A percentile compares a stretch with the other conserved stretches of the same genome.
These are phyloP conservation scores for Bothriochloa decipiens DNA, from an alignment of 176 grass and related monocot species.

Conservation along the genomic window DNA sequence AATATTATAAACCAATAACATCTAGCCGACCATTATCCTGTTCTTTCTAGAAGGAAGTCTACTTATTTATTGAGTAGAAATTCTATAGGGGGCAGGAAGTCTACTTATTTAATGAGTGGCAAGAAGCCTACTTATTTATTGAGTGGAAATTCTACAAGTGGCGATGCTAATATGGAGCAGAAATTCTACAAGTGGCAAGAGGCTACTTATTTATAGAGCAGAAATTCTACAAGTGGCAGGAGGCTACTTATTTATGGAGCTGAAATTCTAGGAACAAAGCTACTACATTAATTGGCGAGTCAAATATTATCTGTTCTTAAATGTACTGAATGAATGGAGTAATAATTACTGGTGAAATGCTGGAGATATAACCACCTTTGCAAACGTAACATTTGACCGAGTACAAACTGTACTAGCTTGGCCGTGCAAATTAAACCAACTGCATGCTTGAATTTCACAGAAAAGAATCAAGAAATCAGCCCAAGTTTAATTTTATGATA, in stretches of 20 bases:
- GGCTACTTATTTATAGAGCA: background rate
- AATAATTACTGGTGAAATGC: background rate
- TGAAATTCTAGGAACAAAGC: background rate
- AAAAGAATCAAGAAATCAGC: background rate
- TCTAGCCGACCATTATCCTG: background rate
- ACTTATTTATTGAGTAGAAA: conserved; percentile 1
- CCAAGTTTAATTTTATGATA: background rate
- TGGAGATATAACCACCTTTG: background rate
- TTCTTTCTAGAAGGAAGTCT: background rate
- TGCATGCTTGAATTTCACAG: background rate
- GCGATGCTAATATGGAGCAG: background rate
- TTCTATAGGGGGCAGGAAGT: background rate
- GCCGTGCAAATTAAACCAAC: background rate
- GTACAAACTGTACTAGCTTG: background rate
- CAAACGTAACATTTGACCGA: background rate
- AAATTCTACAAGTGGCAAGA: background rate
- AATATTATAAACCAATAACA: background rate
- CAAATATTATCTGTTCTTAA: background rate
- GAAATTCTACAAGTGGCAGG: background rate
- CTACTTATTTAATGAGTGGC: background rate
- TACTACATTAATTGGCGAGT: conserved; percentile 1
- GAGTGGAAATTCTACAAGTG: background rate
- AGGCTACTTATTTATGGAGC: conserved; percentile 2
- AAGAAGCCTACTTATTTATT: background rate
- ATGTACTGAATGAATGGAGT: background rate